Percentiles rank a stretch among this genome's conserved stretches.
Conservation (phyloP, 495 filamentous ascomycete species). For the Evansstolkia leycettana region DNA sequence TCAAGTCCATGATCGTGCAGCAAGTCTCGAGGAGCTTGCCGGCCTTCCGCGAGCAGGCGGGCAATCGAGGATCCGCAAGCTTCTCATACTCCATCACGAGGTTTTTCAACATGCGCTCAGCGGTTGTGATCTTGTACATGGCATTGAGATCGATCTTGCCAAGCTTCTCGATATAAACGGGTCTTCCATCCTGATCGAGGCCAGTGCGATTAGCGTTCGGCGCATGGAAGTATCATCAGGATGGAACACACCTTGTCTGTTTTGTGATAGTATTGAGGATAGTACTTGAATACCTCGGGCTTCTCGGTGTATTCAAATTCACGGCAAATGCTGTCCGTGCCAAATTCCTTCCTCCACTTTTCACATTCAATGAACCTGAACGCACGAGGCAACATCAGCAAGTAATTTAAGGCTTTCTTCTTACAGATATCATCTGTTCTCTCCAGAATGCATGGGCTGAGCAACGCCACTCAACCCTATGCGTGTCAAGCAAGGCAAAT, state of each 20-base stretch:
- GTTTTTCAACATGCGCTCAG: constrained; percentile 90
- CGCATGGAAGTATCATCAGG: neutral
- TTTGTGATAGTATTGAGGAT: constrained; percentile 98
- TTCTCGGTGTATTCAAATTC: constrained; percentile 87
- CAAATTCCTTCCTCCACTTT: constrained; percentile 79
- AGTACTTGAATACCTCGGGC: constrained; percentile 76
- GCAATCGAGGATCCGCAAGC: constrained; percentile 79
- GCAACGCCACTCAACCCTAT: too few relatives aligned
- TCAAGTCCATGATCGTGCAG: constrained; percentile 94
- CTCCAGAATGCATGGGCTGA: too few relatives aligned
- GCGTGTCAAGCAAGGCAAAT: too few relatives aligned
- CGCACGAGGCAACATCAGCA: neutral
- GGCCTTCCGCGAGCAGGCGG: constrained; percentile 88
- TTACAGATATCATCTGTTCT: too few relatives aligned
- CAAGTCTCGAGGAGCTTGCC: constrained; percentile 88
- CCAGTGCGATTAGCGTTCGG: neutral
- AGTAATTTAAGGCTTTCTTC: neutral
- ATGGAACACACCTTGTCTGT: constrained; percentile 69
- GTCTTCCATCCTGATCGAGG: constrained; percentile 67
- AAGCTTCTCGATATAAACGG: constrained; percentile 92
- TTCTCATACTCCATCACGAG: constrained; percentile 96
- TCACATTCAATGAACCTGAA: constrained; percentile 81
- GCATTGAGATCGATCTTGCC: constrained; percentile 83
- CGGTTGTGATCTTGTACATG: constrained; percentile 88
- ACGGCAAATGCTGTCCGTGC: constrained; percentile 70